A percentile compares a stretch with the other conserved stretches of the same genome.
Evolutionary conservation across 768 basidiomycete genomes (phyloP).

Genomic region (Cytidiella melzeri): DNA sequence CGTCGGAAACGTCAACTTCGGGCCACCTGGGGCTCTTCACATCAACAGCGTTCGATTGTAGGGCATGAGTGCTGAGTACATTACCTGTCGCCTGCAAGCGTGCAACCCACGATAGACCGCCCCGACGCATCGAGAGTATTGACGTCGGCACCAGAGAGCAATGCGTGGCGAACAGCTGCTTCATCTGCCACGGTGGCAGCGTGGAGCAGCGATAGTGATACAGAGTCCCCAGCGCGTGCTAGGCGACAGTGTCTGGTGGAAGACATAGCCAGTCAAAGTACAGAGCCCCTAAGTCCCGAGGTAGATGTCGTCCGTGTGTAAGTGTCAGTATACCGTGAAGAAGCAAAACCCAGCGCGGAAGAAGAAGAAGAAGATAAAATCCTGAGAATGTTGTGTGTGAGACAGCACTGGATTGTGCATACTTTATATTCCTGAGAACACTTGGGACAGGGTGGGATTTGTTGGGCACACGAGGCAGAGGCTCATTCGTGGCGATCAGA

Average conservation of each 20-base stretch:
- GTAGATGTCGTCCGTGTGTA: background rate
- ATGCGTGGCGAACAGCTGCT: constrained; percentile 43
- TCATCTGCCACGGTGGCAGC: constrained; percentile 55
- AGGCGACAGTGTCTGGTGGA: background rate
- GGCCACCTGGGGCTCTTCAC: constrained; percentile 47
- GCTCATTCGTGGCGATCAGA: constrained; percentile 8
- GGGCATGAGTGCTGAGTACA: constrained; percentile 1
- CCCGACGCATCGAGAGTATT: constrained; percentile 59
- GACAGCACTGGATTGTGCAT: background rate
- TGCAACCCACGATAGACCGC: constrained; percentile 59
- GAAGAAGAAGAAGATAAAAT: too few relatives aligned
- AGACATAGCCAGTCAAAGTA: background rate
- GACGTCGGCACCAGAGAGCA: constrained; percentile 59
- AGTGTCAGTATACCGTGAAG: background rate
- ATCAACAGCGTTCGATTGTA: constrained; percentile 5
- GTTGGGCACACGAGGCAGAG: constrained; percentile 12
- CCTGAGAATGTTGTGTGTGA: too few relatives aligned
- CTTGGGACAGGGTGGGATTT: background rate
- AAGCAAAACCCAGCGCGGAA: too few relatives aligned
- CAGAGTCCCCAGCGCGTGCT: background rate
- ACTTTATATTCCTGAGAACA: background rate
- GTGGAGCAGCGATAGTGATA: constrained; percentile 15
- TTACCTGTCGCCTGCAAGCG: constrained; percentile 67
- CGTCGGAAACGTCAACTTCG: constrained; percentile 61
- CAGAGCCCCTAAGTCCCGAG: background rate